Conservation (phyloP, 2,329 filamentous ascomycete genomes). For the Xylogone sp. region DNA sequence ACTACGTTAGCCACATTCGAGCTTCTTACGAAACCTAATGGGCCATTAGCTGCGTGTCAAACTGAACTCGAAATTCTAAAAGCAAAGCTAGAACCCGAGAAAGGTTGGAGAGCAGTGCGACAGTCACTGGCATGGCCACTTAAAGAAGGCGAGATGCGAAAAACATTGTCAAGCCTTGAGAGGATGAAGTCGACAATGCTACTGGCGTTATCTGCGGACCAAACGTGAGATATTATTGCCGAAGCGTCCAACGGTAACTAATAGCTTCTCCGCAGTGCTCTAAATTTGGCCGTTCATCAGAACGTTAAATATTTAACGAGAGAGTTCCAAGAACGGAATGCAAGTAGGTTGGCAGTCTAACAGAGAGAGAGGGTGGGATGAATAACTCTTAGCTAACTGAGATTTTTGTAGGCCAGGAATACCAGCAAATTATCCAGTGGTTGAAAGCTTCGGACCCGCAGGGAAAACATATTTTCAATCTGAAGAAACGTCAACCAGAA, state of each 20-base stretch:
- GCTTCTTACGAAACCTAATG: slow-evolving; percentile 10
- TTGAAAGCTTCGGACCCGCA: slow-evolving; percentile 18
- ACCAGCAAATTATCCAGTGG: slow-evolving; percentile 16
- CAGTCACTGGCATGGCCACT: slow-evolving; percentile 15
- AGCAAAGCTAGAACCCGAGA: slow-evolving; percentile 11
- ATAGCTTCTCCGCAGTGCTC: background rate
- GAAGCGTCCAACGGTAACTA: background rate
- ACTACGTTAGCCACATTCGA: slow-evolving; percentile 10
- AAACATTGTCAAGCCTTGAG: slow-evolving; percentile 11
- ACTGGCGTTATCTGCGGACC: slow-evolving; percentile 16
- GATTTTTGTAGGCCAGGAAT: slow-evolving; percentile 7
- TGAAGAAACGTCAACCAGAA: slow-evolving; percentile 17
- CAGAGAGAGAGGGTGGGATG: too few relatives aligned
- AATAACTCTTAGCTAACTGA: too few relatives aligned
- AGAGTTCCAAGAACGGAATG: slow-evolving; percentile 10
- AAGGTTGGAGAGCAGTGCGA: slow-evolving; percentile 12
- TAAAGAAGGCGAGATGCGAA: slow-evolving; percentile 12
- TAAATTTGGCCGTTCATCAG: slow-evolving; percentile 7
- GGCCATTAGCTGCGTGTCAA: slow-evolving; percentile 11
- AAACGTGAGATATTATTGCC: slow-evolving; percentile 10
- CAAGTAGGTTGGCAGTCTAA: slow-evolving; percentile 9
- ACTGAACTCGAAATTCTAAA: slow-evolving; percentile 11
- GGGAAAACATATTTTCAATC: slow-evolving; percentile 14
- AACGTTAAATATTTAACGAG: slow-evolving; percentile 10
- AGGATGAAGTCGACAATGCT: slow-evolving; percentile 15